These are phyloP conservation scores for Ascochyta koolunga DNA, from an alignment of 2,329 filamentous ascomycete species.

Conservation along the genomic window DNA sequence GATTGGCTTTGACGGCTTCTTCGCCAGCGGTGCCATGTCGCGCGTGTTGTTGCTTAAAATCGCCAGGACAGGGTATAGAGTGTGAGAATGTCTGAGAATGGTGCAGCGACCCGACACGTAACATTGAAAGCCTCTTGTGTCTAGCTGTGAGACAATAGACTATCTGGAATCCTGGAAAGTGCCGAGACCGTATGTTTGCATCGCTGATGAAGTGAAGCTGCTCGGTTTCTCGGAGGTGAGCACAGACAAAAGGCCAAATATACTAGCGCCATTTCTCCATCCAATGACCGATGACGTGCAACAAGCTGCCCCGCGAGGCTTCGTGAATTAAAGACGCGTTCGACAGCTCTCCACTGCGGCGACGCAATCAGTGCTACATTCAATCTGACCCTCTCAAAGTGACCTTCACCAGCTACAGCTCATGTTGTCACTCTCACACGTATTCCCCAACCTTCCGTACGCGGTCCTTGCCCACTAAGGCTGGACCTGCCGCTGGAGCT, in stretches of 20 bases:
- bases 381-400: slow-evolving; percentile 5
- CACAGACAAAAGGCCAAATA: background rate
- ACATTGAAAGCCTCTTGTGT: too few relatives aligned
- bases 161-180: background rate
- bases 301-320: slow-evolving; percentile 14
- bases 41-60: background rate
- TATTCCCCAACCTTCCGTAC: slow-evolving; percentile 23
- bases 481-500: slow-evolving; percentile 26
- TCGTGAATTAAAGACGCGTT: slow-evolving; percentile 18
- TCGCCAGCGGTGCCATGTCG: slow-evolving; percentile 32
- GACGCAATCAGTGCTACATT: slow-evolving; percentile 69
- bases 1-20: slow-evolving; percentile 56
- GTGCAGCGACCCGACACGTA: background rate
- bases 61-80: background rate
- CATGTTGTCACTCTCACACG: slow-evolving; percentile 33
- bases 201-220: background rate
- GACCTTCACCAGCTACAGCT: slow-evolving; percentile 21
- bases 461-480: slow-evolving; percentile 32
- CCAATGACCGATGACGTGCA: slow-evolving; percentile 17
- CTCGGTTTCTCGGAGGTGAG: slow-evolving; percentile 8
- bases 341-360: slow-evolving; percentile 73
- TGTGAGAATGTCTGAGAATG: background rate
- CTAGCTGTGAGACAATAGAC: background rate
- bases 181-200: background rate
- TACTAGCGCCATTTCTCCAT: background rate